A percentile compares a stretch with the other conserved stretches of the same genome.
These are phyloP conservation scores for Geoglossum cookeanum DNA, from an alignment of 2,329 filamentous ascomycete genomes.

Conservation along the genomic window DNA sequence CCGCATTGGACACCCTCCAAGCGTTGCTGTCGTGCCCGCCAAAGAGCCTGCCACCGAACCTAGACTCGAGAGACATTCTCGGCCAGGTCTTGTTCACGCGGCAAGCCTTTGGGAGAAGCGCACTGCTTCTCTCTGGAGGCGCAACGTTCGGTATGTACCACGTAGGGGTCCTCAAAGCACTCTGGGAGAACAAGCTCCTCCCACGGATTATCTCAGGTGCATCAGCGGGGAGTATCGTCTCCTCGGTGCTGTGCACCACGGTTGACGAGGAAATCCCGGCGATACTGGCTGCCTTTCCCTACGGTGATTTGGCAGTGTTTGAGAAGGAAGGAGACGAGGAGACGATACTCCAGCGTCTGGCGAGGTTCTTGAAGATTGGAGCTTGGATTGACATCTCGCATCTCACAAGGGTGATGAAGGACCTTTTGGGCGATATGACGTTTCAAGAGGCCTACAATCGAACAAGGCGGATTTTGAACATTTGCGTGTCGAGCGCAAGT, in stretches of 20 bases:
- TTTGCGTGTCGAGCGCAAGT: conserved; percentile 75
- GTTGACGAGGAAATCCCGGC: conserved; percentile 60
- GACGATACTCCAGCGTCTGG: conserved; percentile 46
- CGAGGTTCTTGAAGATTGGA: conserved; percentile 60
- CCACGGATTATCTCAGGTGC: conserved; percentile 77
- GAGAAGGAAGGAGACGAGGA: conserved; percentile 41
- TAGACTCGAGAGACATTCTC: conserved; percentile 41
- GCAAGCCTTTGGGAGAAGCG: conserved; percentile 70
- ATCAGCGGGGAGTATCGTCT: conserved; percentile 75
- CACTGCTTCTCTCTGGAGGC: conserved; percentile 64
- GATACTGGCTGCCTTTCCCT: conserved; percentile 50
- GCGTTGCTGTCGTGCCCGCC: conserved; percentile 45
- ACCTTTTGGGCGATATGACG: conserved; percentile 69
- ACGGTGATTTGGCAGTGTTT: conserved; percentile 68
- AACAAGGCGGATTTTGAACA: conserved; percentile 82
- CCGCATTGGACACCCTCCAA: conserved; percentile 54
- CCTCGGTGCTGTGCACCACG: conserved; percentile 56
- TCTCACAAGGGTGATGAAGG: conserved; percentile 62
- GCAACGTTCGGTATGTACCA: conserved; percentile 87
- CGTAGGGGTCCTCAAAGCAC: conserved; percentile 66
- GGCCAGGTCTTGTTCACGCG: conserved; percentile 53
- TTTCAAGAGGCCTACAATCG: conserved; percentile 93
- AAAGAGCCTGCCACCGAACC: conserved; percentile 28
- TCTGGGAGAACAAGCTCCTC: conserved; percentile 56
- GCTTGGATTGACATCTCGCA: conserved; percentile 73